Evolutionary conservation across 2,329 filamentous ascomycete genomes (phyloP), one percentile per base, ranked within the genome.

Genomic region (Raffaelea albimanens): DNA sequence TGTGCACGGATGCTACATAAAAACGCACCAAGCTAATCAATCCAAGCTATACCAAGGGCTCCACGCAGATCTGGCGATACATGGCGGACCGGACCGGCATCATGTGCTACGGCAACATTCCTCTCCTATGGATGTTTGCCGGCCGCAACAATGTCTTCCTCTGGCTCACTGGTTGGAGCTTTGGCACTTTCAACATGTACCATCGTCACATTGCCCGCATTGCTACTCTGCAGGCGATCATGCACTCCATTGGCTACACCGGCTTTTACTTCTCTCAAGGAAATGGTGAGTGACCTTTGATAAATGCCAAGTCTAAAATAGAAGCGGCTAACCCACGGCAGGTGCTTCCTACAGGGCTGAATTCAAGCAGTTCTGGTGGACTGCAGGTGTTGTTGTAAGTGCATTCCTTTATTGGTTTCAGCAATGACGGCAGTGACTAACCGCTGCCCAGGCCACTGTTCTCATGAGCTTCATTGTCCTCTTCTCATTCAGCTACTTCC

Each of bases 81-180:
- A 16, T 56, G 4, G 46, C 51, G 20, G 52, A 55, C 34, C 55
- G 56, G 22, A 55, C 55, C 3, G 56, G 56, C 29, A 49, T 40
- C 29, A 42, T 55, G 34, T 40, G 44, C 4, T 51, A 53, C 16
- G 49, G 46, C 45, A 52, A 50, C 44, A 40, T 57, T 2, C 52
- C 47, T 13, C 34, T 51, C 16, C 11, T 52, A 5, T 49, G 49
- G 44, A 45, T 85, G 0, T 85, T 86, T 54, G 76, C 75, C 0
- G 76, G 77, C 55, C 68, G 83, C 7, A 86, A 86, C 52, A 84
- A 86, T 44, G 57, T 81, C 0, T 69, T 85, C 16, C 66, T 84
- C 46, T 83, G 77, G 77, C 58, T 80, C 0, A 85, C 83, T 0
- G 81, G 82, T 0, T 86, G 82, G 81, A 78, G 75, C 13, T 85